phyloP scores from a whole-genome alignment of 2,329 filamentous ascomycete species.

The Arthroderma sp. region DNA sequence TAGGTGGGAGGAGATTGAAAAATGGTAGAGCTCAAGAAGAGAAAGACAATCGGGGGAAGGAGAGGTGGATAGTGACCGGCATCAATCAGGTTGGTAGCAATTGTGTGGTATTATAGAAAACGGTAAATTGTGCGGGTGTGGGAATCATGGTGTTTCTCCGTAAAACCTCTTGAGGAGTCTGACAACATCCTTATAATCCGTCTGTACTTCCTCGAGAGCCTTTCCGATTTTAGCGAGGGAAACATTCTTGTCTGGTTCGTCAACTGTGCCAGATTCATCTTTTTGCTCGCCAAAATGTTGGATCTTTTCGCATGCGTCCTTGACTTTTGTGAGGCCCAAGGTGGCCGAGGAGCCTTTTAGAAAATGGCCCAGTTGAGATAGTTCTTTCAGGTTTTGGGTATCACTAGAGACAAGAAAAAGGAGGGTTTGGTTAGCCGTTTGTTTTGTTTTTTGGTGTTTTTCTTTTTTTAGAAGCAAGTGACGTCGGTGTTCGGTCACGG shows the following conservation, averaged over 20 bases:
- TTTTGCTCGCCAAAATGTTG: constrained; percentile 79
- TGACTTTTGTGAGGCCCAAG: constrained; percentile 77
- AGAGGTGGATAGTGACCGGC: constrained; percentile 13
- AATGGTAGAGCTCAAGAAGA: no score
- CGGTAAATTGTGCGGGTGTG: background rate
- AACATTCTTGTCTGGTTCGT: constrained; percentile 52
- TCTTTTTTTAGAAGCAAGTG: background rate
- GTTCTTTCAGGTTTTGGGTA: constrained; percentile 52
- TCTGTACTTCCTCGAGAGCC: constrained; percentile 58
- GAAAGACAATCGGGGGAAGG: background rate
- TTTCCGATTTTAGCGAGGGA: constrained; percentile 58
- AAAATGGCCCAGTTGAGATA: constrained; percentile 84
- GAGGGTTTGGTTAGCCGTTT: background rate
- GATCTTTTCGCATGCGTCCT: constrained; percentile 90
- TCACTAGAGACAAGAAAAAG: constrained; percentile 36
- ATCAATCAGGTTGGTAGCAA: no score
- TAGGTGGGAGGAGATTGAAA: no score
- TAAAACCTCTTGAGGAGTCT: constrained; percentile 59
- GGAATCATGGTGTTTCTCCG: constrained; percentile 26
- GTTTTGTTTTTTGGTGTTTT: background rate
- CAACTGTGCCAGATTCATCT: constrained; percentile 58
- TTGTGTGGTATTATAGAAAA: no score
- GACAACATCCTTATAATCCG: constrained; percentile 64
- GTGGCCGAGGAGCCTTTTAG: constrained; percentile 95
- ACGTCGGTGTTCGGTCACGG: no score